phyloP scores from a whole-genome alignment of 1,284 basidiomycete genomes.

The Bondarzewia mesenterica region DNA sequence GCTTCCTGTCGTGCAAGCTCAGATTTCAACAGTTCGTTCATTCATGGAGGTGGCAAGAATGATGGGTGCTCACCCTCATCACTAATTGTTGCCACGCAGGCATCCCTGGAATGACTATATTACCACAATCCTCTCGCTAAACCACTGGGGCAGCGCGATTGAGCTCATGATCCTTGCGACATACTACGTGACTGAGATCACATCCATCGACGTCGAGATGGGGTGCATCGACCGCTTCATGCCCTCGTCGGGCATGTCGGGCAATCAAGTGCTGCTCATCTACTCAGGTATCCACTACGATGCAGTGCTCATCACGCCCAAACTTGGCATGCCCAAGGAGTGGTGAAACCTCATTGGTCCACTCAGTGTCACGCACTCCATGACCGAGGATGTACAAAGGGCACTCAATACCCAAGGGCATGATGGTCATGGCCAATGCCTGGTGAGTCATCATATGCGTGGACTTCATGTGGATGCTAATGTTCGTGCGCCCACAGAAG shows the following conservation, averaged over 20 bases:
- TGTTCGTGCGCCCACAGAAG: too few relatives aligned
- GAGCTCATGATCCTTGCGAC: slow-evolving; percentile 78
- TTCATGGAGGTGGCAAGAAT: too few relatives aligned
- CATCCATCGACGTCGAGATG: slow-evolving; percentile 85
- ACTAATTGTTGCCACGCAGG: slow-evolving; percentile 25
- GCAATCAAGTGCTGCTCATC: slow-evolving; percentile 55
- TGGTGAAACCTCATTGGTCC: slow-evolving; percentile 81
- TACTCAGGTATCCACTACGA: slow-evolving; percentile 97
- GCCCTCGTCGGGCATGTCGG: slow-evolving; percentile 34
- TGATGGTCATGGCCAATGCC: background rate
- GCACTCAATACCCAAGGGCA: slow-evolving; percentile 5
- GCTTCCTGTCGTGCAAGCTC: too few relatives aligned
- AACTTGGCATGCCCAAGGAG: slow-evolving; percentile 62
- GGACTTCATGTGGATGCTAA: too few relatives aligned
- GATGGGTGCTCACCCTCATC: too few relatives aligned
- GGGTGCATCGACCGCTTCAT: slow-evolving; percentile 84
- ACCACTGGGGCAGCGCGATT: slow-evolving; percentile 92
- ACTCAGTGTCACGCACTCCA: background rate
- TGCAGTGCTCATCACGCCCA: slow-evolving; percentile 76
- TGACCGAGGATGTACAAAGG: slow-evolving; percentile 8
- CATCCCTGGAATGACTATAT: slow-evolving; percentile 74
- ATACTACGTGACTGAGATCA: slow-evolving; percentile 80
- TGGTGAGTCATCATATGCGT: too few relatives aligned
- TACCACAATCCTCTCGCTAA: slow-evolving; percentile 66
- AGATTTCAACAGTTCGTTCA: too few relatives aligned